phyloP scores from a whole-genome alignment of 2,329 filamentous ascomycete species.

The Sporothrix humicola region DNA sequence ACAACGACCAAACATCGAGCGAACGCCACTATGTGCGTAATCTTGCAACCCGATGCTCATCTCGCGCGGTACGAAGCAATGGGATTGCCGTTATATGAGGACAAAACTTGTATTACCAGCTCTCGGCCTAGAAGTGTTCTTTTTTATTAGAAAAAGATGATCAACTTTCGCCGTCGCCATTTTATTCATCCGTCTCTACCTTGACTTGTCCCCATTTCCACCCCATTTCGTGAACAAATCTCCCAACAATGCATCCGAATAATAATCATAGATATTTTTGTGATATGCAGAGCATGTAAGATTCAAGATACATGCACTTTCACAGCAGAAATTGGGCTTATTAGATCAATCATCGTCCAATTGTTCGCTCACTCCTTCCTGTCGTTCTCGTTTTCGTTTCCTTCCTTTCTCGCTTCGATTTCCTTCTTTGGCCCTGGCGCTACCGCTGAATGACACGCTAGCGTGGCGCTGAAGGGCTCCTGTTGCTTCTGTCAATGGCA shows the following conservation, averaged over 20 bases:
- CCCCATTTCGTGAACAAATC: too few relatives aligned
- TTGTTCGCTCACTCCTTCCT: not conserved
- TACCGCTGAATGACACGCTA: slow-evolving; percentile 18
- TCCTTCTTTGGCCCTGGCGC: slow-evolving; percentile 27
- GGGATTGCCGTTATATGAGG: not conserved
- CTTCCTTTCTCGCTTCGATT: slow-evolving; percentile 19
- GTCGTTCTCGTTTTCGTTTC: slow-evolving; percentile 29
- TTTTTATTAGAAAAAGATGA: not conserved
- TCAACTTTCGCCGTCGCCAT: too few relatives aligned
- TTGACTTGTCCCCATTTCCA: too few relatives aligned
- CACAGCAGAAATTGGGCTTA: too few relatives aligned
- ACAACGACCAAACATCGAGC: not conserved
- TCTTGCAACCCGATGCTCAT: slow-evolving; percentile 2
- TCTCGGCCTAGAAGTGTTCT: not conserved
- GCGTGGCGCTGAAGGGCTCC: not conserved
- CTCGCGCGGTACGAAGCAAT: not conserved
- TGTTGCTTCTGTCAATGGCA: not conserved
- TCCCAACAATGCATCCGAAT: too few relatives aligned
- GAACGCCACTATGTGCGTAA: not conserved
- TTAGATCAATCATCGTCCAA: not conserved
- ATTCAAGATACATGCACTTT: too few relatives aligned
- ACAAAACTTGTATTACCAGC: not conserved
- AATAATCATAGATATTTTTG: too few relatives aligned
- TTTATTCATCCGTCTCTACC: too few relatives aligned
- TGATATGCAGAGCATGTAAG: too few relatives aligned